These are phyloP conservation scores for Umbelopsis sp. DNA, from an alignment of 192 early-diverging fungal species.

Conservation along the genomic window DNA sequence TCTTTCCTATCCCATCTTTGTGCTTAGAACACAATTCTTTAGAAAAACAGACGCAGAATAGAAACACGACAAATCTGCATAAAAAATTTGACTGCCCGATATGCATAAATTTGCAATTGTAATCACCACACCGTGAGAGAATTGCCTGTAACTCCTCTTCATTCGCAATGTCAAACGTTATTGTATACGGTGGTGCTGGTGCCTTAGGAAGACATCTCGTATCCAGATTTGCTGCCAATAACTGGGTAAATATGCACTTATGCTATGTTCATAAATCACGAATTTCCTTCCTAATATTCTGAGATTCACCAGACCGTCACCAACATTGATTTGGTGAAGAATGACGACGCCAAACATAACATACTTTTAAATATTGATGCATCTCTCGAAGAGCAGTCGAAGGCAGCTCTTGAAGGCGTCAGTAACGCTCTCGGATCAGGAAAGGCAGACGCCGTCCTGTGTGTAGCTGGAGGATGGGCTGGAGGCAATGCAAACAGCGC, in stretches of 20 bases:
- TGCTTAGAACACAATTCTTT: no score
- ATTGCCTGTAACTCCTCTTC: not conserved
- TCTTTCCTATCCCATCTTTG: no score
- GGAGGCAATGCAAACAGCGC: slow-evolving; percentile 80
- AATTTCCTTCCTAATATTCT: not conserved
- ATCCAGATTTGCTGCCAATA: slow-evolving; percentile 64
- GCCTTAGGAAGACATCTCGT: slow-evolving; percentile 84
- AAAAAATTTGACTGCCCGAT: not conserved
- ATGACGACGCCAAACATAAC: slow-evolving; percentile 74
- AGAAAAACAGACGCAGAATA: no score
- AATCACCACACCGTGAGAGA: slow-evolving; percentile 2
- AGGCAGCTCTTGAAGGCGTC: slow-evolving; percentile 52
- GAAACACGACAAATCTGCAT: not conserved
- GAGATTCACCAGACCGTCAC: slow-evolving; percentile 59
- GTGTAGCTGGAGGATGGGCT: slow-evolving; percentile 96
- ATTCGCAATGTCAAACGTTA: slow-evolving; percentile 55
- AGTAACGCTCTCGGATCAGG: slow-evolving; percentile 29
- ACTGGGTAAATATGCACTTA: slow-evolving; percentile 61
- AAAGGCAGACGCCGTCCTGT: slow-evolving; percentile 83
- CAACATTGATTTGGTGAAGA: slow-evolving; percentile 74
- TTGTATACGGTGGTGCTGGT: slow-evolving; percentile 92
- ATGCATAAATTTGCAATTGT: not conserved
- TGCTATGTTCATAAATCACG: not conserved
- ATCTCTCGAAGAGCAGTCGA: slow-evolving; percentile 61
- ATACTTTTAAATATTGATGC: slow-evolving; percentile 54